phyloP scores from a whole-genome alignment of 2,329 filamentous ascomycete species.

The Cladosporium velox region DNA sequence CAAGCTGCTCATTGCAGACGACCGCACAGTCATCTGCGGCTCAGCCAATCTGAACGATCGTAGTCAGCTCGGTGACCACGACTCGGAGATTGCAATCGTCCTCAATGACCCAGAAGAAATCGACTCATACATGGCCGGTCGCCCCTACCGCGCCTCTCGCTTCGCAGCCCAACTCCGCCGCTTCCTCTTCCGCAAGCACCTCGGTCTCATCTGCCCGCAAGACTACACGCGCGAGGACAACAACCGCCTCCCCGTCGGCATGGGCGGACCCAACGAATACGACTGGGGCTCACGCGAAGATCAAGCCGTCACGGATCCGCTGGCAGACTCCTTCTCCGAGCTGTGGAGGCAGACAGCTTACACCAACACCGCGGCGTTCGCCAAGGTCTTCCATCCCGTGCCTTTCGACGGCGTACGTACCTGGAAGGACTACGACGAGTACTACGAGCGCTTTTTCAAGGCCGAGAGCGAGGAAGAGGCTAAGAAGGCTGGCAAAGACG shows the following conservation, averaged over 20 bases:
- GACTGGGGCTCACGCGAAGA: conserved; percentile 52
- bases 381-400: conserved; percentile 77
- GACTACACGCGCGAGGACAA: conserved; percentile 61
- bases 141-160: conserved; percentile 68
- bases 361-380: conserved; percentile 79
- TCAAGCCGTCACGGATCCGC: conserved; percentile 69
- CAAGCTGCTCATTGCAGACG: conserved; percentile 79
- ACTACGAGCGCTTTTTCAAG: conserved; percentile 67
- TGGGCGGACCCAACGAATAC: conserved; percentile 53
- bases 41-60: conserved; percentile 70
- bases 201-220: conserved; percentile 78
- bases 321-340: conserved; percentile 66
- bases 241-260: conserved; percentile 60
- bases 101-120: conserved; percentile 74
- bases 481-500: conserved; percentile 47
- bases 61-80: conserved; percentile 79
- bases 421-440: conserved; percentile 73
- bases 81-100: conserved; percentile 86
- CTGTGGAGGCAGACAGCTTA: conserved; percentile 74
- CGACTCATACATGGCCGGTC: conserved; percentile 71
- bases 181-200: conserved; percentile 86
- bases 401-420: conserved; percentile 67
- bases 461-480: conserved; percentile 34
- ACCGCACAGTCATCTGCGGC: conserved; percentile 78
- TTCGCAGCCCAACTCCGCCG: conserved; percentile 81